Percentiles rank a stretch among this genome's conserved stretches.
Evolutionary conservation across 805 yeast genomes (phyloP).

Genomic region (Wickerhamiella galacta): DNA sequence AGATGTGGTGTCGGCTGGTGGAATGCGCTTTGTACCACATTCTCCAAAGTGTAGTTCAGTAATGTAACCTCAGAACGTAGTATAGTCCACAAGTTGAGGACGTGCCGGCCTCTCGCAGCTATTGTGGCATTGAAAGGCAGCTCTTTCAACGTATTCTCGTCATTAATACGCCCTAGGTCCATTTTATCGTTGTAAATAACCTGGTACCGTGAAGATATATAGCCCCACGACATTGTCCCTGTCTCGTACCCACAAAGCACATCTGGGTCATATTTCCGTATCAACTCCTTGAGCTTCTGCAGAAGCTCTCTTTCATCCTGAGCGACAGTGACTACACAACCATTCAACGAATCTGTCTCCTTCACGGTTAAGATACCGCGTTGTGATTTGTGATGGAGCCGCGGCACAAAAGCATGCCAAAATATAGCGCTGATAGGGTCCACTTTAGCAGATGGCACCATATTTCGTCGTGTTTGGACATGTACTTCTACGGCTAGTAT

Average conservation of each 20-base stretch:
- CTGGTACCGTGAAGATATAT: constrained; percentile 43
- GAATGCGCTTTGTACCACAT: constrained; percentile 48
- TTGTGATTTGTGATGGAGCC: background rate
- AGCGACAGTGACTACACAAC: constrained; percentile 21
- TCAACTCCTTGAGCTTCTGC: constrained; percentile 34
- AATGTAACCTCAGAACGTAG: constrained; percentile 46
- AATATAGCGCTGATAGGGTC: constrained; percentile 47
- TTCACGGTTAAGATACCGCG: background rate
- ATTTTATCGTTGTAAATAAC: constrained; percentile 4
- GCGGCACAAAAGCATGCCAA: constrained; percentile 28
- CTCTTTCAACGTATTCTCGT: constrained; percentile 1
- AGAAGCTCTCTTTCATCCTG: constrained; percentile 45
- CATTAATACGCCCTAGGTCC: constrained; percentile 10
- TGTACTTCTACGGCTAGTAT: constrained; percentile 56
- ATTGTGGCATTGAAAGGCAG: background rate
- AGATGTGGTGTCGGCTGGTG: constrained; percentile 55
- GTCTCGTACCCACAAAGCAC: constrained; percentile 74
- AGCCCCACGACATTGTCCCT: constrained; percentile 79
- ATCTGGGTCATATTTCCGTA: constrained; percentile 67
- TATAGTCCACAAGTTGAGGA: constrained; percentile 72
- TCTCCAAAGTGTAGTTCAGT: constrained; percentile 58
- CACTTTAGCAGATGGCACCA: constrained; percentile 44
- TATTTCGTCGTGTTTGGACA: constrained; percentile 32
- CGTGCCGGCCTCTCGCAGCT: constrained; percentile 51
- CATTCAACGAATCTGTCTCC: too few species aligned